A percentile compares a stretch with the other conserved stretches of the same genome.
Conservation (phyloP, 441 rosid species). For the Daphne laureola region DNA sequence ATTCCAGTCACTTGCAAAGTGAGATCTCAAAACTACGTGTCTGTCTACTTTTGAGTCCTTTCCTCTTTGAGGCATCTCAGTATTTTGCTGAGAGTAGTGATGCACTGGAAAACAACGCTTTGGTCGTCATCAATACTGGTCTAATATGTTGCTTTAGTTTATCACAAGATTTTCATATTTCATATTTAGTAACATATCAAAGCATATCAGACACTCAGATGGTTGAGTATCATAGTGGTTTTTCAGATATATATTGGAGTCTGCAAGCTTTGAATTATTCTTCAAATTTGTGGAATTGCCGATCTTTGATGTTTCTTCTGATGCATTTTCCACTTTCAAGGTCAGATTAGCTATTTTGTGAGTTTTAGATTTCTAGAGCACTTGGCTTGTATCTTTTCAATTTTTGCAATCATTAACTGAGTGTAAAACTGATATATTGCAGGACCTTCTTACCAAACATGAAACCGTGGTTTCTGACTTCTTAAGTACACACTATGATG, state of each 20-base stretch:
- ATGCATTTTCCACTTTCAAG: constrained; percentile 92
- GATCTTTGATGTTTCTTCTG: constrained; percentile 82
- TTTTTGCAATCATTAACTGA: constrained; percentile 5
- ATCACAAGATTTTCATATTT: neutral
- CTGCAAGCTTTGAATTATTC: constrained; percentile 79
- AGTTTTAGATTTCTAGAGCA: constrained; percentile 11
- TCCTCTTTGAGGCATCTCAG: too few relatives aligned
- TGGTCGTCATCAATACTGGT: neutral
- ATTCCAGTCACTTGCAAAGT: constrained; percentile 76
- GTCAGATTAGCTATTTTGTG: constrained; percentile 33
- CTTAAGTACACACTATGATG: constrained; percentile 63
- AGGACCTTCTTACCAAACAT: constrained; percentile 88
- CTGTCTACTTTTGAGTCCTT: constrained; percentile 1
- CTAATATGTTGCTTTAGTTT: neutral
- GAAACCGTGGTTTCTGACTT: constrained; percentile 57
- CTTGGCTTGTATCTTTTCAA: neutral
- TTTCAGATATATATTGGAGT: constrained; percentile 79
- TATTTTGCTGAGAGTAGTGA: too few relatives aligned
- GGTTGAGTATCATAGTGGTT: constrained; percentile 37
- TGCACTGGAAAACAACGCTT: too few relatives aligned
- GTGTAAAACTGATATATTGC: constrained; percentile 18
- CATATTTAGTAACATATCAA: neutral
- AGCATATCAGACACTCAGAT: constrained; percentile 9
- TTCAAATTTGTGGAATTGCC: constrained; percentile 91
- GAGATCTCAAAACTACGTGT: constrained; percentile 29